Conservation (phyloP, 2,329 filamentous ascomycete genomes). For the Curvularia eragrostidis region DNA sequence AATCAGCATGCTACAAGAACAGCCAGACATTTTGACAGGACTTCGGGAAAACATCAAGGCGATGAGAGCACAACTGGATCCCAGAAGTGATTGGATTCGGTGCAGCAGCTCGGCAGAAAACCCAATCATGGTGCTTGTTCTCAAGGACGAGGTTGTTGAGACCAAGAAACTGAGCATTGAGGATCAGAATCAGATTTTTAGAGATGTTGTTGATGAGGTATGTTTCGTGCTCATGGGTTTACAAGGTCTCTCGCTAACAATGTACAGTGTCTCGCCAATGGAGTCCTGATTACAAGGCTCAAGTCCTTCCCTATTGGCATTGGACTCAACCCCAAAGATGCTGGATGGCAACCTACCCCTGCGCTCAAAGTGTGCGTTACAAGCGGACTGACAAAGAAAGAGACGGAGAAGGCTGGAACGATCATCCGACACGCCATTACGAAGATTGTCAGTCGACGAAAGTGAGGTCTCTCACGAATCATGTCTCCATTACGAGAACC, state of each 20-base stretch:
- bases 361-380: constrained; percentile 93
- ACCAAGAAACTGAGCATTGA: constrained; percentile 70
- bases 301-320: constrained; percentile 72
- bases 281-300: constrained; percentile 85
- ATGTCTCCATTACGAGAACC: neutral
- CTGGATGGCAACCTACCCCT: constrained; percentile 71
- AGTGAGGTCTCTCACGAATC: constrained; percentile 24
- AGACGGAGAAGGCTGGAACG: constrained; percentile 91
- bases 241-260: constrained; percentile 22
- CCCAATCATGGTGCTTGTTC: constrained; percentile 79
- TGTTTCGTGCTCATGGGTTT: no score
- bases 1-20: constrained; percentile 82
- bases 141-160: constrained; percentile 83
- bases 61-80: constrained; percentile 87
- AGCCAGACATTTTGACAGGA: constrained; percentile 78
- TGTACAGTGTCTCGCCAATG: constrained; percentile 78
- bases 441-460: constrained; percentile 76
- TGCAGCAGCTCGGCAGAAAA: constrained; percentile 85
- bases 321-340: constrained; percentile 70
- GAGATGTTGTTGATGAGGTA: constrained; percentile 97
- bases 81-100: constrained; percentile 88
- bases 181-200: constrained; percentile 84
- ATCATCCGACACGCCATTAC: constrained; percentile 91
- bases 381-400: constrained; percentile 86
- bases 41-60: constrained; percentile 85